Conservation (phyloP, 805 yeast species). For the Kodamaea hsintzibuensis region DNA sequence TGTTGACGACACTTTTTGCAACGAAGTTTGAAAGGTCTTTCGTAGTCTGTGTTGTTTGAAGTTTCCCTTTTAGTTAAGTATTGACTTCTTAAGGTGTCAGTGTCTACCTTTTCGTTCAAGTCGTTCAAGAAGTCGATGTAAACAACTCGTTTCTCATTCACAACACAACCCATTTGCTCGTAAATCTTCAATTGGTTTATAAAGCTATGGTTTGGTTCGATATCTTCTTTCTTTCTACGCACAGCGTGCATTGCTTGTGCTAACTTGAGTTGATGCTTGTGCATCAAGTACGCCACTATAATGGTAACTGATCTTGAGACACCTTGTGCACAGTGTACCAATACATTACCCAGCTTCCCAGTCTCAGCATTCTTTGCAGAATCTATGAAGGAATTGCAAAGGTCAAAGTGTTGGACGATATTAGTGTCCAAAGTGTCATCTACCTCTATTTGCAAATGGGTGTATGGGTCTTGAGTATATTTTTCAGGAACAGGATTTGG, state of each 20-base stretch:
- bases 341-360: constrained; percentile 31
- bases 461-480: constrained; percentile 45
- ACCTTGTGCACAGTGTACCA: constrained; percentile 48
- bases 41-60: constrained; percentile 13
- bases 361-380: constrained; percentile 36
- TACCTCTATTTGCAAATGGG: constrained; percentile 60
- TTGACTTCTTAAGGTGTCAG: constrained; percentile 29
- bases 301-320: constrained; percentile 50
- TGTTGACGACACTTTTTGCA: constrained; percentile 81
- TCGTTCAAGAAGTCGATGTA: constrained; percentile 31
- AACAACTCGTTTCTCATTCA: constrained; percentile 21
- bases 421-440: constrained; percentile 73
- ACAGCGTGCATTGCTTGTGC: constrained; percentile 75
- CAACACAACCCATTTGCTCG: constrained; percentile 35
- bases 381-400: constrained; percentile 66
- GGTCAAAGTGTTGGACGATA: constrained; percentile 61
- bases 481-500: constrained; percentile 47
- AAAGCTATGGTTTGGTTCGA: constrained; percentile 76
- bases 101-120: constrained; percentile 34
- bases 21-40: constrained; percentile 43
- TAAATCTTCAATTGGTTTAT: constrained; percentile 68
- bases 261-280: constrained; percentile 52
- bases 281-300: constrained; percentile 50
- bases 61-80: background rate
- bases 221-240: constrained; percentile 57